These are phyloP conservation scores for Drosera capensis DNA, from an alignment of 148 eudicot genomes.

Conservation along the genomic window DNA sequence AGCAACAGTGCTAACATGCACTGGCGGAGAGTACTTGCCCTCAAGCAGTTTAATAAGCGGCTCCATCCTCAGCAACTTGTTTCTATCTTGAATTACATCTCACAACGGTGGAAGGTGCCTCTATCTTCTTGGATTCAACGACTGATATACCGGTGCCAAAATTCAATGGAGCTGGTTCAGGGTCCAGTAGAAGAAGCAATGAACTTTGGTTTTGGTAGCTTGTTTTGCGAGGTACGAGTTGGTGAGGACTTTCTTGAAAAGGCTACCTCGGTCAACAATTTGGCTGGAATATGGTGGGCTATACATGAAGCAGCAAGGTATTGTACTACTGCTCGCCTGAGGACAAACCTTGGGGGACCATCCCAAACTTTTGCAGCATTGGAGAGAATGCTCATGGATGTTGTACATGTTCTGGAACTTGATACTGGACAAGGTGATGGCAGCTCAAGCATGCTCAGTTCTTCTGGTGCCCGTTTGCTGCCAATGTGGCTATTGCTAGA, in stretches of 20 bases:
- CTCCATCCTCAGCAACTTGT: slow-evolving; percentile 91
- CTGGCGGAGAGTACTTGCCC: slow-evolving; percentile 85
- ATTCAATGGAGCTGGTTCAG: slow-evolving; percentile 28
- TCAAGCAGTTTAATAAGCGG: slow-evolving; percentile 74
- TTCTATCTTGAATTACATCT: slow-evolving; percentile 75
- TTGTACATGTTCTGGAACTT: slow-evolving; percentile 73
- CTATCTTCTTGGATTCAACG: slow-evolving; percentile 95
- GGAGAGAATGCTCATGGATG: slow-evolving; percentile 95
- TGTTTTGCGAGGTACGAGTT: slow-evolving; percentile 42
- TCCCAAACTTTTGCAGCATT: slow-evolving; percentile 97
- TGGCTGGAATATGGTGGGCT: slow-evolving; percentile 98
- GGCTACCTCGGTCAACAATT: slow-evolving; percentile 42
- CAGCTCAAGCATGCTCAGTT: slow-evolving; percentile 50
- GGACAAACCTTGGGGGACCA: slow-evolving; percentile 99
- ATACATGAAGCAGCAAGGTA: slow-evolving; percentile 92
- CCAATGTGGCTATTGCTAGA: slow-evolving; percentile 85
- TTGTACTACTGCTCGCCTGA: slow-evolving; percentile 77
- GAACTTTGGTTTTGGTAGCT: slow-evolving; percentile 18
- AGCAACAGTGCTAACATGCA: slow-evolving; percentile 32
- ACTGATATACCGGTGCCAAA: slow-evolving; percentile 51
- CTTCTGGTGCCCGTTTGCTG: slow-evolving; percentile 71
- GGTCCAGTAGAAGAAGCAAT: slow-evolving; percentile 44
- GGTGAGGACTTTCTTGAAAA: slow-evolving; percentile 61
- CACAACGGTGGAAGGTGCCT: slow-evolving; percentile 97
- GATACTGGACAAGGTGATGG: slow-evolving; percentile 78